Base-by-base conservation (phyloP, 495 filamentous ascomycete species). In the Cenococcum geophilum region DNA sequence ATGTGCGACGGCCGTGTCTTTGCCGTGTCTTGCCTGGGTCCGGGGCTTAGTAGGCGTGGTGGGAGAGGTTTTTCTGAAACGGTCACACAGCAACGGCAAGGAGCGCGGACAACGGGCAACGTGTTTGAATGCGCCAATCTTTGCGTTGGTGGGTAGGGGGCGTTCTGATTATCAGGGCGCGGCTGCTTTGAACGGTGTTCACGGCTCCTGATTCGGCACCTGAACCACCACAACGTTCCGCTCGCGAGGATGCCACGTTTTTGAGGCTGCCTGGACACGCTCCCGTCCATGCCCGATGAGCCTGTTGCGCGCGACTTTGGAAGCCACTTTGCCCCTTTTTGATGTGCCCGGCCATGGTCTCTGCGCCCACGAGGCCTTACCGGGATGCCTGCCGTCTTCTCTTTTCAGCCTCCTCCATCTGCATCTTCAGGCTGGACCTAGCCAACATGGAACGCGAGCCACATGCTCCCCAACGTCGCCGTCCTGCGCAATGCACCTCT, bases 161-260 rank as follows among this genome's bases (percentile, higher is more conserved):
- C 27, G 27, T 32, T 32, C 27, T 32, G 27, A 32, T 32, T 32
- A 6, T 32, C 27, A 32, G 27, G 27, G 27, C 27, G 40, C 40
- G 12, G 40, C 11, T 10, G 12, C 40, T 45, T 45, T 14, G 40
- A 45, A 45, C 40, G 11, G 40, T 14, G 18, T 18, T 16, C 40
- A 45, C 14, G 14, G 11, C 14, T 14, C 40, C 18, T 45, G 40
- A 45, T 45, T 45, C 40, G 40, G 18, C 40, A 45, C 14, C 12
- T 14, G 40, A 18, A 45, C 40, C 40, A 45, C 40, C 12, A 45
- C 40, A 45, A 14, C 40, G 12, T 14, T 18, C 12, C 40, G 12
- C 40, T 45, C 40, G 40, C 40, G 40, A 45, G 40, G 40, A 16
- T 45, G 40, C 40, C 40, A 45, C 40, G 40, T 45, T 45, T 45